A percentile compares a stretch with the other conserved stretches of the same genome.
Evolutionary conservation across 495 filamentous ascomycete species (phyloP).

Genomic region (Neurospora sp.): DNA sequence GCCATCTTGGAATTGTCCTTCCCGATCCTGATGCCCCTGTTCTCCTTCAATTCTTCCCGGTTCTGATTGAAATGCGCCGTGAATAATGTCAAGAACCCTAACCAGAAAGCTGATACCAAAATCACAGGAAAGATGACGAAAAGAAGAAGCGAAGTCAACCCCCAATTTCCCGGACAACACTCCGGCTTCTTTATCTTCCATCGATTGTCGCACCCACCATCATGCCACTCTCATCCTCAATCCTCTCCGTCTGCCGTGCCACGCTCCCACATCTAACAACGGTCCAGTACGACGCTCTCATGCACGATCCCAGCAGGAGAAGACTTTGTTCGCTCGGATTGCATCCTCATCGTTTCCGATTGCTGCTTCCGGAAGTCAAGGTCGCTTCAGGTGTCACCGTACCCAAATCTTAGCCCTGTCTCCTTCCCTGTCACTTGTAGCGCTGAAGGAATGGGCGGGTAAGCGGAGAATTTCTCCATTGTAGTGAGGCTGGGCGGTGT

Average conservation of each 20-base stretch:
- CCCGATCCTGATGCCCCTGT: background rate
- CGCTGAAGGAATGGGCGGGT: no score
- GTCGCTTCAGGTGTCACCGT: no score
- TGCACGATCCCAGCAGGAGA: background rate
- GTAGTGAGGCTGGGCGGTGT: no score
- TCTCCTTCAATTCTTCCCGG: background rate
- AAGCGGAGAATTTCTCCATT: no score
- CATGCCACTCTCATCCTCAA: background rate
- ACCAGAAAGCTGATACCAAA: background rate
- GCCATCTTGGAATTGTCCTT: background rate
- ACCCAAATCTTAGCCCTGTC: no score
- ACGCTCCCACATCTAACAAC: background rate
- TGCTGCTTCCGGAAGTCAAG: no score
- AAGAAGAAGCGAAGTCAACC: background rate
- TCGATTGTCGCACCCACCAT: background rate
- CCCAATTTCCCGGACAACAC: background rate
- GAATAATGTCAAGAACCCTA: no score
- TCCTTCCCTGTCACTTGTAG: no score
- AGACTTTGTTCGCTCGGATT: background rate
- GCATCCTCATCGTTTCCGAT: no score
- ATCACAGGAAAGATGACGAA: background rate
- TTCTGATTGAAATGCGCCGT: background rate
- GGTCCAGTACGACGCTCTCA: background rate
- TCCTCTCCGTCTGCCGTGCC: background rate
- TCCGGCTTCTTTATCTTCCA: background rate